phyloP scores from a whole-genome alignment of 805 yeast species.

The Saccharomycopsis synnaedendra region DNA sequence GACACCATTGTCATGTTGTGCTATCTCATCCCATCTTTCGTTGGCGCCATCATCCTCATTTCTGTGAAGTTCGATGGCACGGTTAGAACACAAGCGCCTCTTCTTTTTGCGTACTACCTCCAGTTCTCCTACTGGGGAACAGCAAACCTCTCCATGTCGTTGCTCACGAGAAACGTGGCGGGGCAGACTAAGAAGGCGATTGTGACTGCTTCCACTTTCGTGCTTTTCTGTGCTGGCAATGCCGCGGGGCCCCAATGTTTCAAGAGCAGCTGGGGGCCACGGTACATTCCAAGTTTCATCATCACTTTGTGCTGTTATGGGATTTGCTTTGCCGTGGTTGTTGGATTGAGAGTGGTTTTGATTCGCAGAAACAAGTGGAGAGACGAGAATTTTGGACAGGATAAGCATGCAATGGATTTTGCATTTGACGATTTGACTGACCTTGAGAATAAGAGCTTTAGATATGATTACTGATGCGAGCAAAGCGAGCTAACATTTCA shows the following conservation, averaged over 20 bases:
- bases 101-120: constrained; percentile 23
- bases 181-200: constrained; percentile 63
- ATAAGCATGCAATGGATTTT: constrained; percentile 18
- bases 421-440: constrained; percentile 33
- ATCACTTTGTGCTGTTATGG: constrained; percentile 39
- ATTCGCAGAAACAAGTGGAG: constrained; percentile 32
- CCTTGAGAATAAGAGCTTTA: constrained; percentile 26
- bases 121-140: constrained; percentile 21
- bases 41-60: constrained; percentile 23
- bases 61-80: constrained; percentile 19
- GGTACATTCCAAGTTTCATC: constrained; percentile 38
- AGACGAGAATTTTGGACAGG: constrained; percentile 19
- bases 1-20: constrained; percentile 18
- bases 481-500: too few relatives aligned
- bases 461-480: constrained; percentile 20
- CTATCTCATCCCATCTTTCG: constrained; percentile 23
- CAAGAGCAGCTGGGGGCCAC: constrained; percentile 30
- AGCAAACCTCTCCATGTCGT: constrained; percentile 19
- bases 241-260: constrained; percentile 46
- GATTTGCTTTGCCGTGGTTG: constrained; percentile 27
- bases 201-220: constrained; percentile 39
- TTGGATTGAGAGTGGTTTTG: constrained; percentile 22
- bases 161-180: constrained; percentile 35
- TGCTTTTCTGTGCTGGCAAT: constrained; percentile 54
- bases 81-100: constrained; percentile 19